Base-by-base conservation (phyloP, 1,284 basidiomycete species). In the Trametes sp. region DNA sequence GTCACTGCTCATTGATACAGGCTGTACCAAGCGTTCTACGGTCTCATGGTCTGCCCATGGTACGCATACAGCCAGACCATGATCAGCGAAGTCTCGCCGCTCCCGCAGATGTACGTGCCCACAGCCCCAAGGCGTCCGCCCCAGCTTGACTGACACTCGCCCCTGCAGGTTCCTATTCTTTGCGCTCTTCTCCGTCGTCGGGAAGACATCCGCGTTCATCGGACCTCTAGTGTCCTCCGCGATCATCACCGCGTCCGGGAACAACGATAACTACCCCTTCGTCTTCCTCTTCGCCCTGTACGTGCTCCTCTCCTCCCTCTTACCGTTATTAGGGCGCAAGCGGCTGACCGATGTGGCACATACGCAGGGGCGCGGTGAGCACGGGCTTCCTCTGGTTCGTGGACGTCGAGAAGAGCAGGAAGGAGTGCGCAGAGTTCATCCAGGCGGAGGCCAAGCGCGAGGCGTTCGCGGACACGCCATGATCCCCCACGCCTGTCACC, bases 21-120 rank as follows among this genome's bases (percentile, higher is more conserved):
- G 88, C 64, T 85, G 35, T 90, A 88, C 69, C 88, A 90, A 69
- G 87, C 84, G 5, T 92, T 86, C 73, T 93, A 91, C 70, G 91
- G 92, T 7, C 77, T 93, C 38, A 82, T 91, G 81, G 89, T 93
- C 6, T 93, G 92, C 68, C 92, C 92, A 1, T 94, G 91, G 91
- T 94, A 93, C 74, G 90, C 92, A 33, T 90, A 92, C 69, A 87
- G 88, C 72, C 90, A 93, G 76, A 93, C 92, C 0, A 91, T 93
- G 90, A 92, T 94, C 60, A 90, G 87, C 70, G 91, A 94, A 70
- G 91, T 94, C 9, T 89, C 89, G 16, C 92, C 92, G 13, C 77
- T 87, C 38, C 83, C 87, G 16, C 88, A 89, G 74, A 90, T 89
- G 88, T 87, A 73, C 54, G 80, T 70, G 65, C 38, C 61, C 69